These are phyloP conservation scores for Corymbia calophylla DNA, from an alignment of 441 rosid species.

Conservation along the genomic window DNA sequence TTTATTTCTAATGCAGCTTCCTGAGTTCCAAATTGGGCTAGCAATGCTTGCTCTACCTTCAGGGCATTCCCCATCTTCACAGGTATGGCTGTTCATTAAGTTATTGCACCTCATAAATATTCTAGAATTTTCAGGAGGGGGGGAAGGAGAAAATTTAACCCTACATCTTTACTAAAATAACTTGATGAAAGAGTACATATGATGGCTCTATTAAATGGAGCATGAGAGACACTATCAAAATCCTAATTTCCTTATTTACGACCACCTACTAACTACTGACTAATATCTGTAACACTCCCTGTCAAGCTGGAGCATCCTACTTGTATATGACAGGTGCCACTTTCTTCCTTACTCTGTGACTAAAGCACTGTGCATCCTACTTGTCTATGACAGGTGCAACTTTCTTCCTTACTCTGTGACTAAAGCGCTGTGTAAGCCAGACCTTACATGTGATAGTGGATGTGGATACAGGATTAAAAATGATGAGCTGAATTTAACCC, in stretches of 20 bases:
- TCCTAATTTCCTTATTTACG: not conserved
- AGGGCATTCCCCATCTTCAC: conserved; percentile 70
- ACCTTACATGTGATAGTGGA: not conserved
- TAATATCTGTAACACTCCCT: not conserved
- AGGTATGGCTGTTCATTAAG: conserved; percentile 36
- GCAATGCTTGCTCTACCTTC: conserved; percentile 73
- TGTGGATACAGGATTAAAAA: not conserved
- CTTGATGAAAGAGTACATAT: not conserved
- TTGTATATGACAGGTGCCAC: not conserved
- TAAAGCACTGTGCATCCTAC: not conserved
- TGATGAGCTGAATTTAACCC: not conserved
- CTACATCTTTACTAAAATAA: not conserved
- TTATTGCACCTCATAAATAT: not conserved
- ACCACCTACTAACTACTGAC: not conserved
- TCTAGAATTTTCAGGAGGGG: not conserved
- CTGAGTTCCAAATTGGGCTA: conserved; percentile 92
- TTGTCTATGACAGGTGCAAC: not conserved
- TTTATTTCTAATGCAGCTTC: conserved; percentile 48
- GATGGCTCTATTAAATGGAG: not conserved
- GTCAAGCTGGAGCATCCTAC: not conserved
- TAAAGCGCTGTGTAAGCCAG: not conserved
- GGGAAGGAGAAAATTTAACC: not conserved
- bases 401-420: not conserved
- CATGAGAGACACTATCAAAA: not conserved
- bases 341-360: not conserved